Conservation (phyloP, 2,329 filamentous ascomycete genomes). For the Clathrospora elynae region DNA sequence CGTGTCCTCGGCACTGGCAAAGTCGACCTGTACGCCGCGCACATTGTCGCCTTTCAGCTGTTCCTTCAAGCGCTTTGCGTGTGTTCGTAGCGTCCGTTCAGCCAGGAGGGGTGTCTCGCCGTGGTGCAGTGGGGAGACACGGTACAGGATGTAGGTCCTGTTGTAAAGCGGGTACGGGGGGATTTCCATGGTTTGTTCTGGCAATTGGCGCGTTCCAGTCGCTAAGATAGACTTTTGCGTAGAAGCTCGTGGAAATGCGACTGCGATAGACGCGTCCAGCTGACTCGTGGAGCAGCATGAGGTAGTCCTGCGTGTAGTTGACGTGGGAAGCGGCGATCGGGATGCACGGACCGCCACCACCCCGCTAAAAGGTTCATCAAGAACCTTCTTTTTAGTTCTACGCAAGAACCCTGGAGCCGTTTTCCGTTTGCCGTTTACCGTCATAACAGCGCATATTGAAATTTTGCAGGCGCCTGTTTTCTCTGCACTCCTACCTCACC, state of each 20-base stretch:
- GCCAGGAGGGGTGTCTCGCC: conserved; percentile 45
- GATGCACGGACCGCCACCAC: too few species aligned
- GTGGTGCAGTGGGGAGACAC: conserved; percentile 60
- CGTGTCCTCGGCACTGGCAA: conserved; percentile 45
- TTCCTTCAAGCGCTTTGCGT: conserved; percentile 56
- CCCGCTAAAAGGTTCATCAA: conserved; percentile 25
- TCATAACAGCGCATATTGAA: conserved; percentile 15
- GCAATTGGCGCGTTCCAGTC: not conserved
- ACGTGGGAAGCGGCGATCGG: too few species aligned
- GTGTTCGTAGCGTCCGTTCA: conserved; percentile 49
- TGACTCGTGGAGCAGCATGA: too few species aligned
- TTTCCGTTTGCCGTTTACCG: conserved; percentile 7
- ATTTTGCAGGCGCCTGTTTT: conserved; percentile 13
- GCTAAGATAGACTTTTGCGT: too few species aligned
- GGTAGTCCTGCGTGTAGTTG: conserved; percentile 15
- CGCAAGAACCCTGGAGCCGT: too few species aligned
- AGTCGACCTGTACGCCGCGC: conserved; percentile 53
- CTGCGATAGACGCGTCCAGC: too few species aligned
- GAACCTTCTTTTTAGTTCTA: conserved; percentile 28
- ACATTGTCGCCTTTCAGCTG: conserved; percentile 57
- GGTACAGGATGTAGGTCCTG: conserved; percentile 60
- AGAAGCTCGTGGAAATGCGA: too few species aligned
- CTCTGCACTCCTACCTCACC: conserved; percentile 14
- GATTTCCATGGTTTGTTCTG: conserved; percentile 36
- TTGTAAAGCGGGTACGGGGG: conserved; percentile 55